Percentiles rank a stretch among this genome's conserved stretches.
phyloP scores from a whole-genome alignment of 225 moss, liverwort and hornwort genomes.

The Polytrichum formosum region DNA sequence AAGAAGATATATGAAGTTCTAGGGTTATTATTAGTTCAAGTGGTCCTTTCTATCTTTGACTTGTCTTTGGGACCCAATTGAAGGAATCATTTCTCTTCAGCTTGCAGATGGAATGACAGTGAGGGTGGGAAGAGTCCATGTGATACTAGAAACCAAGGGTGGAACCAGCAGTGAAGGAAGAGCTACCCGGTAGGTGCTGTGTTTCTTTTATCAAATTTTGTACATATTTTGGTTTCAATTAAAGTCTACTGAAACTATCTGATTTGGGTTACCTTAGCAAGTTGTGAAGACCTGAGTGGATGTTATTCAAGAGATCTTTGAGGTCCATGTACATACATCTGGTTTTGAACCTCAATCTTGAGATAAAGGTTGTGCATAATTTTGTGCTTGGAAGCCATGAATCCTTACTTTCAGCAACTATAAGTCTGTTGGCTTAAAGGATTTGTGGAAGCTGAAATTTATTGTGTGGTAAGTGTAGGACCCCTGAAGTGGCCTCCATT shows the following conservation, averaged over 20 bases:
- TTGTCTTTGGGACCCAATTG: too few relatives aligned
- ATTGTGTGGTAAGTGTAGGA: slow-evolving; percentile 44
- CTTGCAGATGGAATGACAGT: slow-evolving; percentile 99
- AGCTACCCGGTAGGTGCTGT: slow-evolving; percentile 54
- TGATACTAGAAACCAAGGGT: slow-evolving; percentile 89
- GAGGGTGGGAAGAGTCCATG: slow-evolving; percentile 72
- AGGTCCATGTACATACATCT: neutral
- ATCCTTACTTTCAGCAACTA: neutral
- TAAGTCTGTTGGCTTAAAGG: neutral
- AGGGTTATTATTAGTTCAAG: too few relatives aligned
- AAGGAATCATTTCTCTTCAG: slow-evolving; percentile 27
- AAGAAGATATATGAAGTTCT: too few relatives aligned
- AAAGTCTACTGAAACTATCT: too few relatives aligned
- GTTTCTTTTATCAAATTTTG: slow-evolving; percentile 6
- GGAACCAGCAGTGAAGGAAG: slow-evolving; percentile 58
- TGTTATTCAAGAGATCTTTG: neutral
- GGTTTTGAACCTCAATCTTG: neutral
- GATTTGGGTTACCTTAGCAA: too few relatives aligned
- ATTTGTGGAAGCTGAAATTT: slow-evolving; percentile 7
- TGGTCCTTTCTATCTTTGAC: too few relatives aligned
- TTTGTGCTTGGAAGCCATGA: slow-evolving; percentile 9
- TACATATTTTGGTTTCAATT: too few relatives aligned
- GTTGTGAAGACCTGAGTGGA: neutral
- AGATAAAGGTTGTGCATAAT: neutral
- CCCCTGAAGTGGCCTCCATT: slow-evolving; percentile 81